phyloP scores from a whole-genome alignment of 2,329 filamentous ascomycete species.

The Chrysoporthe deuterocubensis region DNA sequence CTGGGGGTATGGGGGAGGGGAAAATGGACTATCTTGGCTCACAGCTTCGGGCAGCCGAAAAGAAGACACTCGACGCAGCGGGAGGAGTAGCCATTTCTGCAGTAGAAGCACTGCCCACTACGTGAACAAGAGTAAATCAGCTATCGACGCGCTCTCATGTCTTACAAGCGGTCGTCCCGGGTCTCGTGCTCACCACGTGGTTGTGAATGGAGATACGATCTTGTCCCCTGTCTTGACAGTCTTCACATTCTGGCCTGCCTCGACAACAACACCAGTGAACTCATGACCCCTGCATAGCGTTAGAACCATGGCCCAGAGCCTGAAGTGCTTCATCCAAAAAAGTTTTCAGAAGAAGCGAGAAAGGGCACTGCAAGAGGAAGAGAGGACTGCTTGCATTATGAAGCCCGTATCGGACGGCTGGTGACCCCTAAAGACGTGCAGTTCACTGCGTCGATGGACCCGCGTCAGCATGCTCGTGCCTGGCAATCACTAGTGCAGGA shows the following conservation, averaged over 20 bases:
- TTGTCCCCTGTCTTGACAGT: conserved; percentile 74
- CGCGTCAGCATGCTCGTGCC: conserved; percentile 7
- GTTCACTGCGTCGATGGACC: conserved; percentile 59
- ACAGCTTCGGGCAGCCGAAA: conserved; percentile 68
- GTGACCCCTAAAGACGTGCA: conserved; percentile 85
- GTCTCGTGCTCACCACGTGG: conserved; percentile 64
- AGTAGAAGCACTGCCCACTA: conserved; percentile 81
- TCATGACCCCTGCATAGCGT: conserved; percentile 67
- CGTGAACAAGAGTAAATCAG: conserved; percentile 1
- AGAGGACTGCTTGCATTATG: conserved; percentile 50
- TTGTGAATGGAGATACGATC: conserved; percentile 83
- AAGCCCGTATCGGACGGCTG: conserved; percentile 68
- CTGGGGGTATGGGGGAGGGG: neutral
- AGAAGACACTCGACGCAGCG: conserved; percentile 73
- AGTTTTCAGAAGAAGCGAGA: neutral
- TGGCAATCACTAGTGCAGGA: conserved; percentile 12
- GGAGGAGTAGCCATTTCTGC: conserved; percentile 74
- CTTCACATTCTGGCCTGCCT: conserved; percentile 69
- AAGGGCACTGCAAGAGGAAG: too few species aligned
- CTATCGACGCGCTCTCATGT: neutral
- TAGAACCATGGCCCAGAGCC: neutral
- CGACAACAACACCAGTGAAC: conserved; percentile 77
- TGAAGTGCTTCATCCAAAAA: neutral
- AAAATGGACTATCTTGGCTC: neutral
- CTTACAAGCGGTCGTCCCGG: neutral